Conservation (phyloP, 2,329 filamentous ascomycete species). For the Botrytis paeoniae region DNA sequence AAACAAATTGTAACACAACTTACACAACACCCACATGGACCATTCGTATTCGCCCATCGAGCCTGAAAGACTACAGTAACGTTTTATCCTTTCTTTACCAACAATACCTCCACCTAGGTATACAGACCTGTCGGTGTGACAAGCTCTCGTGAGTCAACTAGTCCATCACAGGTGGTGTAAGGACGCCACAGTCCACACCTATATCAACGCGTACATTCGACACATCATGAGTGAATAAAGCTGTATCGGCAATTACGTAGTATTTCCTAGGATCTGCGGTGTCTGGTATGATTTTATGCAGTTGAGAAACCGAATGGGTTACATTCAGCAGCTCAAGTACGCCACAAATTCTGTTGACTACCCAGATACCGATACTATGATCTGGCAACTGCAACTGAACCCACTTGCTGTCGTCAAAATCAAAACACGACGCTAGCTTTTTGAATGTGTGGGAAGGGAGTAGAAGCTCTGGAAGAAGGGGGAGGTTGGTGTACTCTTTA, state of each 20-base stretch:
- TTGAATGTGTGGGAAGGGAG: no score
- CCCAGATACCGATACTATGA: slow-evolving; percentile 27
- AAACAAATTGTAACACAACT: neutral
- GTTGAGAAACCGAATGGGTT: neutral
- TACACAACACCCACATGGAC: neutral
- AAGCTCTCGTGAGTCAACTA: neutral
- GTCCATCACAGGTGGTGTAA: neutral
- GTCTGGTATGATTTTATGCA: slow-evolving; percentile 14
- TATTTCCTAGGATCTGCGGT: neutral
- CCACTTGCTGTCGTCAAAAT: neutral
- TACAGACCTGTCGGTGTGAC: neutral
- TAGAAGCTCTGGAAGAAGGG: neutral
- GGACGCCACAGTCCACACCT: no score
- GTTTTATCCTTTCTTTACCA: no score
- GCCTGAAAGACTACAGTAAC: no score
- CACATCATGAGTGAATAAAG: no score
- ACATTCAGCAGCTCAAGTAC: slow-evolving; percentile 35
- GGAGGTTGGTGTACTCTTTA: slow-evolving; percentile 27
- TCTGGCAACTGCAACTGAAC: slow-evolving; percentile 22
- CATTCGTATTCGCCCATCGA: neutral
- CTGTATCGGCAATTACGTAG: neutral
- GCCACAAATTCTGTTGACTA: slow-evolving; percentile 33
- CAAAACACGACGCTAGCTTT: neutral
- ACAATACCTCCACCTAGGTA: neutral
- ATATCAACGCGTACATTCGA: no score